Base-by-base conservation (phyloP, 164 flowering plant genomes). In the Vitis riparia region DNA sequence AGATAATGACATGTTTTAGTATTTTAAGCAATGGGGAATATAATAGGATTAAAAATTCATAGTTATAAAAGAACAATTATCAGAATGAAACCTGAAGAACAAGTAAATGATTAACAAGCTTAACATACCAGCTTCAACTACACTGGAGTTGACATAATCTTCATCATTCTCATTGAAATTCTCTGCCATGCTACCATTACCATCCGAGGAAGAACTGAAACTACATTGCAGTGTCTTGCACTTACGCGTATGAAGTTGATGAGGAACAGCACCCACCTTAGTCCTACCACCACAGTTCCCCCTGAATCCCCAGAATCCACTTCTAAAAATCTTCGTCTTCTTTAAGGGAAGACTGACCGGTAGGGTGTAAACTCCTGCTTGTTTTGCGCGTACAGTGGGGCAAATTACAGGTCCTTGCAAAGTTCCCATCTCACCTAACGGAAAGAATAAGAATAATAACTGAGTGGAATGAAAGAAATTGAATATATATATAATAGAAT, bases 51-150 rank as follows among this genome's bases (percentile, higher is more conserved):
- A 37, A 37, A 3, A 37, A 6, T 37, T 37, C 44, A 37, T 37
- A 37, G 5, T 6, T 37, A 37, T 37, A 37, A 37, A 37, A 37
- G 44, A n/a, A n/a, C 3, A 32, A 44, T 23, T 62, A 10, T 11
- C 23, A 32, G 49, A 1, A 15, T 6, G n/a, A 53, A 19, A 27
- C 29, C 13, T 13, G 10, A 14, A n/a, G 11, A 51, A 51, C 57
- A 14, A 29, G 12, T 14, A 27, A 29, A 32, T 23, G 48, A 47
- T 48, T 1, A 47, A 16, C 10, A 4, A 30, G 11, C 8, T 55
- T 56, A 17, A 13, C 83, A 57, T 85, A 95, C 99, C 98, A 72
- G 99, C 98, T 88, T 95, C 99, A 66, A 95, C 80, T 7, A 95
- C 87, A 73, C 88, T 91, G 47, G 99, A 91, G 73, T 93, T 88